phyloP scores from a whole-genome alignment of 106 monocot genomes.

The Triglochin maritima region DNA sequence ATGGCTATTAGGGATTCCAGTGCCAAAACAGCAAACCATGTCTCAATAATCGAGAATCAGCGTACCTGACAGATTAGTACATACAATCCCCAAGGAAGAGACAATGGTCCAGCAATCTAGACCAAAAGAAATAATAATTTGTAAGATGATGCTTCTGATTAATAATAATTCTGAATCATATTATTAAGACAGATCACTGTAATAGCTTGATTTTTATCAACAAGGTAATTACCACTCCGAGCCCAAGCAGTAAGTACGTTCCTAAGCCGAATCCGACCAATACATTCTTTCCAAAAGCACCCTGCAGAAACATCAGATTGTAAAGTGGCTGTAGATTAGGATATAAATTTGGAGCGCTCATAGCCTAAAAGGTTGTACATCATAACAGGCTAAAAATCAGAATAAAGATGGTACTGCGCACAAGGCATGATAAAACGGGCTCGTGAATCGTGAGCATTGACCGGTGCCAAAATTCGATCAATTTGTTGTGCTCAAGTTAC shows the following conservation, averaged over 20 bases:
- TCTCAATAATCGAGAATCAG: background rate
- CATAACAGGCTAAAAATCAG: too few relatives aligned
- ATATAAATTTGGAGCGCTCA: too few relatives aligned
- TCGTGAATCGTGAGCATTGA: too few relatives aligned
- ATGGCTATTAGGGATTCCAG: background rate
- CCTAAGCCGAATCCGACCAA: constrained; percentile 65
- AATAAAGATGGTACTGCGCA: too few relatives aligned
- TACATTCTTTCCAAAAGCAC: constrained; percentile 82
- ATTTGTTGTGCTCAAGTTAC: too few relatives aligned
- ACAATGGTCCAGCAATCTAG: constrained; percentile 79
- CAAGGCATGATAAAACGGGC: too few relatives aligned
- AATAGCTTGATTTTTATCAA: background rate
- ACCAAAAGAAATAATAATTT: background rate
- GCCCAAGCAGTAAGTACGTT: constrained; percentile 77
- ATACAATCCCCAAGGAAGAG: constrained; percentile 96
- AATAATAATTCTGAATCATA: too few relatives aligned
- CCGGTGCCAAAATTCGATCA: too few relatives aligned
- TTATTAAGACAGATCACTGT: background rate
- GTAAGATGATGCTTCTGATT: background rate
- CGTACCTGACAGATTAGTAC: constrained; percentile 95
- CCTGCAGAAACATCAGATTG: constrained; percentile 26
- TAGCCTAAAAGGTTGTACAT: too few relatives aligned
- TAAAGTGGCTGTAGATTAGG: background rate
- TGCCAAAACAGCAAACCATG: background rate
- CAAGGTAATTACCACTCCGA: constrained; percentile 68